Evolutionary conservation across 2,329 filamentous ascomycete species (phyloP), one percentile per base, ranked within the genome.

Genomic region (Emmonsiellopsis sp.): DNA sequence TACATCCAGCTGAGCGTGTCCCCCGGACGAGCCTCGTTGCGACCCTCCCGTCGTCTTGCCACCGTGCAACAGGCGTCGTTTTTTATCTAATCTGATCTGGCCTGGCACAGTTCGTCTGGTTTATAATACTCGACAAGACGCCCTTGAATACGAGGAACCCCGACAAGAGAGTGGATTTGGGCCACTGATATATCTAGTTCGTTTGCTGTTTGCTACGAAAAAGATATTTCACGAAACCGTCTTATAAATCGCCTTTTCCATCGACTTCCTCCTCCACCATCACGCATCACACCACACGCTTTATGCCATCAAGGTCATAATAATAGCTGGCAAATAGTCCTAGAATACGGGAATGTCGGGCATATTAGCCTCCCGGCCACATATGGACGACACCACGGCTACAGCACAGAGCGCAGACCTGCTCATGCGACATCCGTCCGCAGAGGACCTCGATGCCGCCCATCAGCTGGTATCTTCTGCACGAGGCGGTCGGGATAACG

Each of bases 391-490:
- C 13, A 43, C 41, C 3, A 45, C 37, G 20, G 34, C 37, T 30
- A n/a, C 34, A n/a, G 13, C 43, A 2, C 20, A 45, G 8, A 16
- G 9, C 1, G 30, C 53, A 38, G 50, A 56, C 42, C 53, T 37
- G 30, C 44, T 42, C 13, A 55, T 58, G 54, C 69, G 70, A 57
- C 70, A 75, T 55, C 73, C 72, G 3, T 75, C 72, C 4, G 72
- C 72, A 30, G 72, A 75, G 62, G 73, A 76, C 58, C 59, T 75
- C 43, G 73, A 75, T 59, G 73, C 73, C 55, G 73, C 73, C 52
- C 73, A 73, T 61, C 73, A 76, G 63, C 62, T 75, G 55, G 70
- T 75, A 46, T 74, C 73, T 5, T 76, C 73, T 5, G 71, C 73
- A 30, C 70, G 72, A 55, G 72, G 69, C 41, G 72, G 67, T 56